These are phyloP conservation scores for Penicillium bialowiezense DNA, from an alignment of 495 filamentous ascomycete genomes.

Conservation along the genomic window DNA sequence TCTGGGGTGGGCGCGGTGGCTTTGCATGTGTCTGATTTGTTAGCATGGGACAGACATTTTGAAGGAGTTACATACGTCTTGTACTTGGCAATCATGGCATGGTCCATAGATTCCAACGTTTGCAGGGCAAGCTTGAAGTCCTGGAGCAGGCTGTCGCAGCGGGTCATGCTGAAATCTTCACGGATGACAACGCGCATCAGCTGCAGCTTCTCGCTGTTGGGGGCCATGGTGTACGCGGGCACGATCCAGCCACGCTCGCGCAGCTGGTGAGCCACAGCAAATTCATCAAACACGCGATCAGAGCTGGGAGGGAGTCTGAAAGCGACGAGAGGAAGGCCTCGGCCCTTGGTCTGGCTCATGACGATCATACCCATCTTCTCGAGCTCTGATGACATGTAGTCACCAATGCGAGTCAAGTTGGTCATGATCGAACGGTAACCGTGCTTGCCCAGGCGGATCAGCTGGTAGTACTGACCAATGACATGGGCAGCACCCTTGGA, in stretches of 20 bases:
- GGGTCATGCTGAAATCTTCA: constrained; percentile 77
- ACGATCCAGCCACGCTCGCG: constrained; percentile 85
- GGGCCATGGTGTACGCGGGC: constrained; percentile 93
- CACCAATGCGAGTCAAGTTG: constrained; percentile 78
- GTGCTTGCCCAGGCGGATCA: constrained; percentile 87
- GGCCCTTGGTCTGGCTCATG: constrained; percentile 70
- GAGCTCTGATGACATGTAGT: constrained; percentile 72
- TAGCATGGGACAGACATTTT: constrained; percentile 2
- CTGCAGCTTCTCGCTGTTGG: constrained; percentile 71
- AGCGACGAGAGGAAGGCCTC: constrained; percentile 81
- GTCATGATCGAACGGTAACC: constrained; percentile 85
- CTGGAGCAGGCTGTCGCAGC: constrained; percentile 67
- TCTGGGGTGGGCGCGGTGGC: constrained; percentile 52
- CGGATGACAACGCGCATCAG: constrained; percentile 86
- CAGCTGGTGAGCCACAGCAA: constrained; percentile 75
- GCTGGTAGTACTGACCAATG: constrained; percentile 94
- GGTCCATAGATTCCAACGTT: constrained; percentile 70
- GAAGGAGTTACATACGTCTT: constrained; percentile 47
- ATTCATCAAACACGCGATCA: constrained; percentile 75
- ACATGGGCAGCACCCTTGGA: constrained; percentile 88
- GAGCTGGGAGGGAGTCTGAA: constrained; percentile 64
- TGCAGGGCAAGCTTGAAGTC: constrained; percentile 72
- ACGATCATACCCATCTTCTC: constrained; percentile 75
- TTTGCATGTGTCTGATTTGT: constrained; percentile 47
- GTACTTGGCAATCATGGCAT: constrained; percentile 61